Evolutionary conservation across 306 rosid genomes (phyloP), one percentile per base, ranked within the genome.

Genomic region (Nissolia schottii): DNA sequence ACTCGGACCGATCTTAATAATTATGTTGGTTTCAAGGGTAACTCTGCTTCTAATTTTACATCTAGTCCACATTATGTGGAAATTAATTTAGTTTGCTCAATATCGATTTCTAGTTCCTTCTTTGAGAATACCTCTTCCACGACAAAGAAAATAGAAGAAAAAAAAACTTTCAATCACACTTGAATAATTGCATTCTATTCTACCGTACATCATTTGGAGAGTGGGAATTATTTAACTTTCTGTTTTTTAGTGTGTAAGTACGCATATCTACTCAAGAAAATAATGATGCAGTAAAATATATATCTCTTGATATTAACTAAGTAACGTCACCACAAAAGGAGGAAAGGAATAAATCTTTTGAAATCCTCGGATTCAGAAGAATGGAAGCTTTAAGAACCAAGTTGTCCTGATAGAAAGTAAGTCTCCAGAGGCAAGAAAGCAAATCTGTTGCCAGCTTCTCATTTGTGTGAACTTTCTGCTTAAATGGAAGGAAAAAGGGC

Each of bases 311-410:
- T 2, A 67, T 59, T 49, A 67, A 70, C 41, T 53, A 32, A 45
- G 53, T 64, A 29, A 74, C 40, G 23, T 58, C 50, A 71, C 57
- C 25, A 34, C 53, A 67, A 46, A 81, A 54, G 73, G 51, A 73
- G 72, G 89, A 53, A 84, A 87, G 80, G 93, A 89, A 89, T 87
- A 85, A 73, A 66, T 64, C 48, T 61, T 75, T 46, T 48, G 50
- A 63, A 75, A 25, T 7, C 64, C 58, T 29, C 57, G 3, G 40
- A 71, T 53, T 29, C 57, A 4, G 40, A 71, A 77, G 75, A 78
- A 40, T 73, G 69, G 71, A 78, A 82, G 84, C 78, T 87, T 62
- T 81, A 70, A 64, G n/a, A 46, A n/a, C 75, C 35, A 87, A 85
- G 85, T 84, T 77, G 74, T 70, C 77, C 58, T 41, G 6, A 45